Percentiles rank a stretch among this genome's conserved stretches.
phyloP scores from a whole-genome alignment of 2,329 filamentous ascomycete species.

The Pyrenochaeta sp. region DNA sequence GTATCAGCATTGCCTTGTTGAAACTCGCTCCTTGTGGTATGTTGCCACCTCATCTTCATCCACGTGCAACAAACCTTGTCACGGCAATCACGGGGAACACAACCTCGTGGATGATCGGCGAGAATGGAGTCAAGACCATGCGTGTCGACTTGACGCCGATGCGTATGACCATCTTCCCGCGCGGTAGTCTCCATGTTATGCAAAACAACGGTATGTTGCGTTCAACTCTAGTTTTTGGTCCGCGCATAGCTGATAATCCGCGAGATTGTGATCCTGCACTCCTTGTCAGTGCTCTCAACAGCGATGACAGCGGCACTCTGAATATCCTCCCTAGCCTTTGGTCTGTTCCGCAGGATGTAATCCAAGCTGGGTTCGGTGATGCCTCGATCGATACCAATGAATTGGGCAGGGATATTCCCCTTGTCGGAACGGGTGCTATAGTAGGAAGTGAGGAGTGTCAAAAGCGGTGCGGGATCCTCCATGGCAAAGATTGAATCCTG shows the following conservation, averaged over 20 bases:
- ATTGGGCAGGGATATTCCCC: slow-evolving; percentile 42
- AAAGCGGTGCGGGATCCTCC: slow-evolving; percentile 40
- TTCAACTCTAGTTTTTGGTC: slow-evolving; percentile 1
- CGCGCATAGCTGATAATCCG: not conserved
- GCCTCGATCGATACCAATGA: slow-evolving; percentile 39
- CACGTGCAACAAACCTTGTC: slow-evolving; percentile 59
- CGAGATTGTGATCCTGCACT: slow-evolving; percentile 59
- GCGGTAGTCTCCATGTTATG: slow-evolving; percentile 59
- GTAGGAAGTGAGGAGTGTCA: slow-evolving; percentile 52
- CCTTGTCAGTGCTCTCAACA: slow-evolving; percentile 58
- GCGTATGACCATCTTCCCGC: slow-evolving; percentile 60
- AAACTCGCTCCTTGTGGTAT: slow-evolving; percentile 60
- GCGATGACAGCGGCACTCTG: slow-evolving; percentile 58
- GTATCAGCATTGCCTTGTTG: slow-evolving; percentile 57
- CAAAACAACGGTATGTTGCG: slow-evolving; percentile 55
- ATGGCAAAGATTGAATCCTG: slow-evolving; percentile 4
- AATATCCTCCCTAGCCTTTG: slow-evolving; percentile 58
- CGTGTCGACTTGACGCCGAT: slow-evolving; percentile 52
- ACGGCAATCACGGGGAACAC: slow-evolving; percentile 58
- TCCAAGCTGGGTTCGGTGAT: slow-evolving; percentile 54
- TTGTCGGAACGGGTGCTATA: slow-evolving; percentile 53
- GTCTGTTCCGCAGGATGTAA: slow-evolving; percentile 49
- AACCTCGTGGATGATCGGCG: slow-evolving; percentile 60
- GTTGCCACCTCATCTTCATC: slow-evolving; percentile 60
- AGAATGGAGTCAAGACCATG: slow-evolving; percentile 58